phyloP scores from a whole-genome alignment of 1,139 yeast species.

The Yamadazyma mexicana region DNA sequence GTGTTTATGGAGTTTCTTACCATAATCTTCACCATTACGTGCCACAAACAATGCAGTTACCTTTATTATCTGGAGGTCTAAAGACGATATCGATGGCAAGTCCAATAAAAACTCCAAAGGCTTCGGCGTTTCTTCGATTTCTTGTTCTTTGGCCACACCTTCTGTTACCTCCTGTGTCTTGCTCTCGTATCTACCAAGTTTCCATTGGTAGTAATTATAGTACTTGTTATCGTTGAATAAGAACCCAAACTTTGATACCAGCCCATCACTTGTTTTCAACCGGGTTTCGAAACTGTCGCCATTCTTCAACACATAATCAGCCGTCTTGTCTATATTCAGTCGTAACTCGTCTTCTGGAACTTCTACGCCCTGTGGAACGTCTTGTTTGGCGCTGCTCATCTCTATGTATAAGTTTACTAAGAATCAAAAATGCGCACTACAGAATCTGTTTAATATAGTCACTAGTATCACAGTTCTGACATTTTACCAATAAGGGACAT shows the following conservation, averaged over 20 bases:
- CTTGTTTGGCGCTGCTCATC: slow-evolving; percentile 2
- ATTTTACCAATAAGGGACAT: no score
- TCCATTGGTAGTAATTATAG: slow-evolving; percentile 56
- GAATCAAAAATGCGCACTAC: background rate
- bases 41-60: slow-evolving; percentile 71
- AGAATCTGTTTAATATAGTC: no score
- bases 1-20: slow-evolving; percentile 35
- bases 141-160: background rate
- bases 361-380: slow-evolving; percentile 40
- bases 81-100: slow-evolving; percentile 57
- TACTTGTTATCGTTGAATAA: slow-evolving; percentile 54
- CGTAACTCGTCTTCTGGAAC: slow-evolving; percentile 61
- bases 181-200: slow-evolving; percentile 18
- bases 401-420: background rate
- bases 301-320: slow-evolving; percentile 65
- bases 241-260: slow-evolving; percentile 62
- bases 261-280: slow-evolving; percentile 45
- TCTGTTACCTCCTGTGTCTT: background rate
- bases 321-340: slow-evolving; percentile 68
- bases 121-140: slow-evolving; percentile 12
- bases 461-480: no score
- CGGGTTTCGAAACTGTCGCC: slow-evolving; percentile 67
- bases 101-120: slow-evolving; percentile 46
- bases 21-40: slow-evolving; percentile 50
- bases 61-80: slow-evolving; percentile 70